phyloP scores from a whole-genome alignment of 257 asterid genomes.

The Rehmannia glutinosa region DNA sequence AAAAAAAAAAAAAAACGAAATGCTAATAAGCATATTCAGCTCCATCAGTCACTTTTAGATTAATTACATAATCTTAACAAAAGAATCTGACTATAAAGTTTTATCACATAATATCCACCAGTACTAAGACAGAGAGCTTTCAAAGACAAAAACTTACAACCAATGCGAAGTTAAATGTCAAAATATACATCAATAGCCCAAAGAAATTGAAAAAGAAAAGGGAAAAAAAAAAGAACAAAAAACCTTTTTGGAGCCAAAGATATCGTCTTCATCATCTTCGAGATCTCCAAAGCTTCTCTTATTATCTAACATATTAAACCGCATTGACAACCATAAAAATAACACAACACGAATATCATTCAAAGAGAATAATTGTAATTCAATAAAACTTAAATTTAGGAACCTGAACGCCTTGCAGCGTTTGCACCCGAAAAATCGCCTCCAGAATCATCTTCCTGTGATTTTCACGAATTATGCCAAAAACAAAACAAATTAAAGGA shows the following conservation, averaged over 20 bases:
- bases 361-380: background rate
- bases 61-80: no score
- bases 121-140: no score
- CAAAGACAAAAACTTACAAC: no score
- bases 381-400: background rate
- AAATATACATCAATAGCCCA: no score
- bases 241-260: slow-evolving; percentile 91
- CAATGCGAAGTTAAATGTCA: no score
- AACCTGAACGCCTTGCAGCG: slow-evolving; percentile 56
- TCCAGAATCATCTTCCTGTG: slow-evolving; percentile 83
- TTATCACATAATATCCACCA: no score
- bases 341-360: slow-evolving; percentile 7
- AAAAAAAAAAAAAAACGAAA: no score
- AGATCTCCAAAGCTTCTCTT: slow-evolving; percentile 83
- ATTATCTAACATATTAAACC: slow-evolving; percentile 34
- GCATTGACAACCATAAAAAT: slow-evolving; percentile 12
- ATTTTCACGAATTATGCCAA: background rate
- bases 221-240: background rate
- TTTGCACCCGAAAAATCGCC: slow-evolving; percentile 57
- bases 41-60: background rate
- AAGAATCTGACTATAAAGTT: no score
- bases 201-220: no score
- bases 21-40: background rate
- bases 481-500: background rate
- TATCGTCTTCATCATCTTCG: slow-evolving; percentile 88